Conservation (phyloP, 768 basidiomycete genomes). For the Tricholoma sp. region DNA sequence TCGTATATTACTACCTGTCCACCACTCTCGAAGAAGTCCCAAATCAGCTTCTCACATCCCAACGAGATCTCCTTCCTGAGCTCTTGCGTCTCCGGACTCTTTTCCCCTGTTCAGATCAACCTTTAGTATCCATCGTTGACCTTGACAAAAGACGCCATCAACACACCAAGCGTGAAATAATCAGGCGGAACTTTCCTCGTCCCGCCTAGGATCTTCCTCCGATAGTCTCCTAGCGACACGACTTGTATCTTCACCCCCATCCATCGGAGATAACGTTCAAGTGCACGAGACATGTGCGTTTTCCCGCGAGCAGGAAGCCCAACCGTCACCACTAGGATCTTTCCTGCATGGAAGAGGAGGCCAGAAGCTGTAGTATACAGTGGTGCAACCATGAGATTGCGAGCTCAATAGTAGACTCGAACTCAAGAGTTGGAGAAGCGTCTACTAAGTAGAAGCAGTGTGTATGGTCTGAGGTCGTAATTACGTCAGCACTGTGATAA, state of each 20-base stretch:
- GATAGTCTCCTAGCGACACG: slow-evolving; percentile 92
- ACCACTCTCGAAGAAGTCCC: slow-evolving; percentile 78
- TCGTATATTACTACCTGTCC: slow-evolving; percentile 99
- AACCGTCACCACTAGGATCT: slow-evolving; percentile 89
- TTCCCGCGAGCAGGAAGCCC: slow-evolving; percentile 94
- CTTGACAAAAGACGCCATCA: not conserved
- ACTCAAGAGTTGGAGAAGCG: no score
- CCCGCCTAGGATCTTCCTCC: slow-evolving; percentile 83
- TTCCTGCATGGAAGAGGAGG: slow-evolving; percentile 86
- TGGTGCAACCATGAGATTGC: slow-evolving; percentile 78
- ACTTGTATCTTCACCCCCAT: slow-evolving; percentile 96
- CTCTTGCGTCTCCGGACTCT: slow-evolving; percentile 73
- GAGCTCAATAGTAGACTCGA: not conserved
- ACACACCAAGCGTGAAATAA: slow-evolving; percentile 81
- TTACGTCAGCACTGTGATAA: slow-evolving; percentile 11
- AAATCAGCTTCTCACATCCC: slow-evolving; percentile 86
- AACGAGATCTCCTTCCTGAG: slow-evolving; percentile 69
- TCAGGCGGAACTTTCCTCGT: slow-evolving; percentile 86
- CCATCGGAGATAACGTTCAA: slow-evolving; percentile 98
- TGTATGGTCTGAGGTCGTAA: not conserved
- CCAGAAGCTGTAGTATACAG: slow-evolving; percentile 90
- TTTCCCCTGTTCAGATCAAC: slow-evolving; percentile 49
- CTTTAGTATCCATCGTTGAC: not conserved
- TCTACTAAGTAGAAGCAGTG: no score
- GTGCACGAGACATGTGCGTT: slow-evolving; percentile 92